Evolutionary conservation across 208 protist species (phyloP), one percentile per base, ranked within the genome.

Genomic region (Porcisia hertigi): DNA sequence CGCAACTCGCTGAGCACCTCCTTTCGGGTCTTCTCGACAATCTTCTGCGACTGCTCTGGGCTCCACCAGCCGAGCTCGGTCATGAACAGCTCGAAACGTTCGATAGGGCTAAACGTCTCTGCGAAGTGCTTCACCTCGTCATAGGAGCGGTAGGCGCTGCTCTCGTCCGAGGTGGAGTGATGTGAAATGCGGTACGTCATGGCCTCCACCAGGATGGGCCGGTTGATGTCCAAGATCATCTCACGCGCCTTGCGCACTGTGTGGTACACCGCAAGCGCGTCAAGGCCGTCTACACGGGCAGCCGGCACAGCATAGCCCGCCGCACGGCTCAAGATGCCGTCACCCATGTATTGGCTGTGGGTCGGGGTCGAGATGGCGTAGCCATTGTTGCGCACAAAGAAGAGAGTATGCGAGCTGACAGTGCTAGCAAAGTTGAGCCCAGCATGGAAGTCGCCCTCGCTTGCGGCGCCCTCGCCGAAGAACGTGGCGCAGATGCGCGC

Each of bases 351-450:
- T 82, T 99, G 98, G 49, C 98, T 97, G 53, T 77, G 79, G 12
- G 96, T 90, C 18, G 96, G 96, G 14, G 98, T 99, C 3, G 95
- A 98, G 77, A 99, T 99, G 70, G 98, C 98, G 81, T 97, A 99
- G 52, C 88, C 96, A 82, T 98, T 98, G 84, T 97, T 98, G 60
- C 93, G 84, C 66, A 97, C 98, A 86, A 99, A 97, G 80, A 99
- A 98, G 30, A 99, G 90, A 16, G 92, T 93, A 58, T 98, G 96
- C 20, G 90, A 94, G 66, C 85, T 83, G 30, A 98, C 75, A 3
- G 97, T 98, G 36, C 96, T 88, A 2, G 98, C 97, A 81, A 99
- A 98, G 89, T 99, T 99, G 25, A 99, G 76, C 0, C 95, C 98
- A 8, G 97, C 94, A 77, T 99, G 98, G 81, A 99, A 98, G 79